Base-by-base conservation (phyloP, 1,139 yeast species). In the Yamadazyma triangularis region DNA sequence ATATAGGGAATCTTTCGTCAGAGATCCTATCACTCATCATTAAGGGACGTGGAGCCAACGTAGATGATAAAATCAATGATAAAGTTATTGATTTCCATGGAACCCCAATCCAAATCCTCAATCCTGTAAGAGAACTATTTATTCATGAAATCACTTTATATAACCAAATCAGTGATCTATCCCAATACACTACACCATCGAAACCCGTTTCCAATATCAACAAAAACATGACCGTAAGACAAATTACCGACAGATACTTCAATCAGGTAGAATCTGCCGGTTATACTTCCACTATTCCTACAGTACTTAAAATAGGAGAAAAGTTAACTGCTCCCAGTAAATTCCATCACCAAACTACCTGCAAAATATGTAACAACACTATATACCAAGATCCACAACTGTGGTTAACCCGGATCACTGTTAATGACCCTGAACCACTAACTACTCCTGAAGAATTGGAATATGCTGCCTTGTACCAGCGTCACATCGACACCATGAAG, bases 241-340 rank as follows among this genome's bases (percentile, higher is more conserved):
- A 86, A 47, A 66, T 91, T 29, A 79, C 89, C 2, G 64, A 77
- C 24, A 74, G 79, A 33, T 91, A 91, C 53, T 87, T 88, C 47
- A 69, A 64, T 23, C 71, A 71, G 25, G 76, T 89, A 22, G 96
- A 88, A 48, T 70, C 60, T 7, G 64, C 74, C 8, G 94, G 84
- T 6, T 89, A 88, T 48, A 87, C 96, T 0, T 87, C 94, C 31
- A 87, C 93, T 4, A 91, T 93, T 2, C 83, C 96, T 0, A 89
- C 98, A 0, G 97, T 91, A 13, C 89, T 88, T 9, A 79, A 86
- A 41, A 89, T 95, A 0, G 95, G 94, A 8, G 80, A 79, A 31
- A 89, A 91, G 53, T 60, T 91, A 30, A 77, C 76, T 1, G 70
- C 71, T 8, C 87, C 86, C 0, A 50, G 45, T 6, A 52, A 45